A percentile compares a stretch with the other conserved stretches of the same genome.
phyloP scores from a whole-genome alignment of 257 asterid genomes.

The Primulina huaijiensis region DNA sequence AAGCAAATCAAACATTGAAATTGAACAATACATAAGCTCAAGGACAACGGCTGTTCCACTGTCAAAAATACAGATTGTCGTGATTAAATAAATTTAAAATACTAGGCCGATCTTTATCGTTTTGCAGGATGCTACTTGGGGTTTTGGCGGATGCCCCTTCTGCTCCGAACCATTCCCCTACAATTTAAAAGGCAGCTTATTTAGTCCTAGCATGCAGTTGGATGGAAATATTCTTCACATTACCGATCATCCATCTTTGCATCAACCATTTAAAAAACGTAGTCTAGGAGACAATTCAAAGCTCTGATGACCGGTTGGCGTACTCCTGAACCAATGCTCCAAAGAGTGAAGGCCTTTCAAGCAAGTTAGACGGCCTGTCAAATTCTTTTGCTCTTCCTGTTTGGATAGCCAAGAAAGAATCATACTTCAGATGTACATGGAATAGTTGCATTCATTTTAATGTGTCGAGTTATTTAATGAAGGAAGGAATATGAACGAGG shows the following conservation, averaged over 20 bases:
- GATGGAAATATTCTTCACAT: too few species aligned
- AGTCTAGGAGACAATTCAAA: slow-evolving; percentile 19
- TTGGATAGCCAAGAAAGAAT: background rate
- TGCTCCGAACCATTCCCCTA: too few species aligned
- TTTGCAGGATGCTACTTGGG: too few species aligned
- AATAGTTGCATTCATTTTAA: background rate
- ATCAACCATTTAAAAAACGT: too few species aligned
- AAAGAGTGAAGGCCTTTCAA: slow-evolving; percentile 50
- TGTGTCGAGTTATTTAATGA: background rate
- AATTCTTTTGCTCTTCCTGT: slow-evolving; percentile 64
- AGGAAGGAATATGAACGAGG: background rate
- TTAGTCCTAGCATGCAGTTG: too few species aligned
- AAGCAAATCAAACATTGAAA: too few species aligned
- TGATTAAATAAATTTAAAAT: too few species aligned
- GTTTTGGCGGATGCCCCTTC: too few species aligned
- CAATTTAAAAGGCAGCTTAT: too few species aligned
- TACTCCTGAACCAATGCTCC: slow-evolving; percentile 69
- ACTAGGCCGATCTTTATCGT: background rate
- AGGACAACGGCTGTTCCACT: background rate
- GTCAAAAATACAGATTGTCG: background rate
- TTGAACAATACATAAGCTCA: too few species aligned
- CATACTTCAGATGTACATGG: background rate
- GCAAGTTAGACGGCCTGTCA: slow-evolving; percentile 51
- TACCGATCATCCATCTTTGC: too few species aligned
- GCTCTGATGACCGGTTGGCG: slow-evolving; percentile 50